Conservation (phyloP, 139 green algal species). For the Auxenochlorella pyrenoidosa region DNA sequence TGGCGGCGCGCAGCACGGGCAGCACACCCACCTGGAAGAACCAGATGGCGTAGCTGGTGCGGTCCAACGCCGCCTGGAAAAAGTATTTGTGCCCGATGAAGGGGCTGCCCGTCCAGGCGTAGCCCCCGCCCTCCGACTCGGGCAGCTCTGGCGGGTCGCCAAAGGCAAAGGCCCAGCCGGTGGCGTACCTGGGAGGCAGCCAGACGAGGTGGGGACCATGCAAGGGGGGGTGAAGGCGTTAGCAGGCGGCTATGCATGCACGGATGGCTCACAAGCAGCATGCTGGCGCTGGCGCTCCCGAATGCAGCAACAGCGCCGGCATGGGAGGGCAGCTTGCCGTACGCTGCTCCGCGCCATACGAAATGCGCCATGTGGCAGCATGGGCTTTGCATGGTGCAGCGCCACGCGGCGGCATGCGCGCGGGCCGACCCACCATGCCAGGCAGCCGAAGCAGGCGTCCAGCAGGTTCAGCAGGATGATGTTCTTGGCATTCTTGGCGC, state of each 20-base stretch:
- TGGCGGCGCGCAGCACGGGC: not conserved
- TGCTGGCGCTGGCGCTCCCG: not conserved
- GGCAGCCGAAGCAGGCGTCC: slow-evolving; percentile 74
- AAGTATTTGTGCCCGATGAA: slow-evolving; percentile 56
- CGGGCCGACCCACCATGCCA: slow-evolving; percentile 50
- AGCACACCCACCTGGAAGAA: slow-evolving; percentile 46
- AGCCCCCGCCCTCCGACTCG: not conserved
- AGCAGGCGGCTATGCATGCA: not conserved
- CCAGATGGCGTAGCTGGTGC: slow-evolving; percentile 34
- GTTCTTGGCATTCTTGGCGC: slow-evolving; percentile 90
- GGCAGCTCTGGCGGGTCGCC: slow-evolving; percentile 36
- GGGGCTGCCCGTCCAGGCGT: not conserved
- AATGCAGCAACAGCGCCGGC: not conserved
- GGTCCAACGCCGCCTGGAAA: slow-evolving; percentile 32
- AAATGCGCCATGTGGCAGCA: no score
- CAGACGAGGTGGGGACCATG: not conserved
- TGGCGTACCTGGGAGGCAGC: slow-evolving; percentile 18
- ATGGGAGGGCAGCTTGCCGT: not conserved
- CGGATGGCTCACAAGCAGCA: no score
- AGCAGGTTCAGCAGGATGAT: slow-evolving; percentile 92
- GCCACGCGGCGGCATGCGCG: not conserved
- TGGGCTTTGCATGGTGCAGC: no score
- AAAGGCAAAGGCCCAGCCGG: slow-evolving; percentile 56
- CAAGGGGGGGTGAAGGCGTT: not conserved
- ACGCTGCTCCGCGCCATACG: no score